Base-by-base conservation (phyloP, 495 filamentous ascomycete genomes). In the Podospora sp. region DNA sequence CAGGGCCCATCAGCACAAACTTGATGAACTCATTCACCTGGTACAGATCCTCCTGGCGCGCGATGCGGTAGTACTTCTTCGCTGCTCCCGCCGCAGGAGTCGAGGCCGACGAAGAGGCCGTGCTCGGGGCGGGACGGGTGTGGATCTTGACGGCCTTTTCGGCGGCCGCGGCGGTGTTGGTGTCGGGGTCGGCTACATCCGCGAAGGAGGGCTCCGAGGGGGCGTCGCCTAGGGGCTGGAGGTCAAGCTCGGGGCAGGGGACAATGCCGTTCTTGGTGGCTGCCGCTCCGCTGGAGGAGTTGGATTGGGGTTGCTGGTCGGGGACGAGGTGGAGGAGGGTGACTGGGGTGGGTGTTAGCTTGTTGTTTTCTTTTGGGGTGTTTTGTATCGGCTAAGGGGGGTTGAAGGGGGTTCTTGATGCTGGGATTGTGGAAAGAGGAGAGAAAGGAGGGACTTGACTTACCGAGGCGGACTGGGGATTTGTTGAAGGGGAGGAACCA, bases 31-130 rank as follows among this genome's bases (percentile, higher is more conserved):
- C 89, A 33, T 90, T 88, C 3, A 87, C 81, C 74, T 95, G 92
- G 71, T 97, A 97, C 21, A 93, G 78, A 71, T 97, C 93, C 66
- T 95, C 88, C 72, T 97, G 93, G 40, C 80, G 83, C 12, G 79
- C 70, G 70, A 97, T 93, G 71, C 88, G 89, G 77, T 92, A 94
- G 18, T 33, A 33, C 29, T 33, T 33, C 29, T 8, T 33, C 29
- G 29, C n/a, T n/a, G 8, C 29, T 33, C 29, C 29, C 4, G 8
- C 29, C n/a, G n/a, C n/a, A n/a, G 29, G 8, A 8, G 29, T 33
- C 29, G 4, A 3, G 8, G 29, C 3, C 29, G 29, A 8, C 8
- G 29, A 33, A 26, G 25, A 14, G 3, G 53, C n/a, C 12, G 20
- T 57, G 53, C n/a, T 22, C 6, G 20, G 12, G 18, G 56, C 52